phyloP scores from a whole-genome alignment of 768 basidiomycete genomes.

The Auricularia sp. region DNA sequence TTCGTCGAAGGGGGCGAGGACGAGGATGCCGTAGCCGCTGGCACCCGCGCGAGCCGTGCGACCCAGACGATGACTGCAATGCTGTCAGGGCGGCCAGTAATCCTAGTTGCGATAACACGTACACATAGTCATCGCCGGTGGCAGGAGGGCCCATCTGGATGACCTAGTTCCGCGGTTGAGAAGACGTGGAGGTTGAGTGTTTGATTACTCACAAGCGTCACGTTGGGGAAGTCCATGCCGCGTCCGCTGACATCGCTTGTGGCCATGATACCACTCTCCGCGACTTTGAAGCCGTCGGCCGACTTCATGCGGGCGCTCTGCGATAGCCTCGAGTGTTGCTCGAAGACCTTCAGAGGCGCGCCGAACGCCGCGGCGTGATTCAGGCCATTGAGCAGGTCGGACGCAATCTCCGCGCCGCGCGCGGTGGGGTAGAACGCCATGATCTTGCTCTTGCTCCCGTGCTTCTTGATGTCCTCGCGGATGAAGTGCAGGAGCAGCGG shows the following conservation, averaged over 20 bases:
- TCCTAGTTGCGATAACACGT: constrained; percentile 7
- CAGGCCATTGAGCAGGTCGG: constrained; percentile 19
- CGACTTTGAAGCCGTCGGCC: constrained; percentile 37
- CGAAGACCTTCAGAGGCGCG: constrained; percentile 23
- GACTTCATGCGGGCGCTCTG: constrained; percentile 39
- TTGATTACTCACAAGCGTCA: constrained; percentile 29
- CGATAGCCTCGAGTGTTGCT: constrained; percentile 49
- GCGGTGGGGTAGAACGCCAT: constrained; percentile 66
- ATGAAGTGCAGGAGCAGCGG: constrained; percentile 33
- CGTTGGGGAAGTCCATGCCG: constrained; percentile 60
- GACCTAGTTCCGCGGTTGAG: constrained; percentile 13
- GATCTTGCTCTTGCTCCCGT: constrained; percentile 23
- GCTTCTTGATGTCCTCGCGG: constrained; percentile 22
- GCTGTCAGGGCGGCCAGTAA: neutral
- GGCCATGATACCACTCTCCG: constrained; percentile 36
- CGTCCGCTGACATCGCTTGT: constrained; percentile 52
- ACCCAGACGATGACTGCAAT: constrained; percentile 30
- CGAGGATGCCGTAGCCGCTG: constrained; percentile 38
- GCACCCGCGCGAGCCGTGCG: constrained; percentile 33
- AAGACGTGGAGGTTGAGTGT: too few relatives aligned
- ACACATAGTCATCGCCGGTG: constrained; percentile 27
- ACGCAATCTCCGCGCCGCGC: constrained; percentile 39
- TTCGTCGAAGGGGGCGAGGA: constrained; percentile 42
- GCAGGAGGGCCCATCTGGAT: constrained; percentile 36
- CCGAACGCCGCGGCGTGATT: neutral